A percentile compares a stretch with the other conserved stretches of the same genome.
Conservation (phyloP, 2,329 filamentous ascomycete species). For the Phyllosticta citrichinensis region DNA sequence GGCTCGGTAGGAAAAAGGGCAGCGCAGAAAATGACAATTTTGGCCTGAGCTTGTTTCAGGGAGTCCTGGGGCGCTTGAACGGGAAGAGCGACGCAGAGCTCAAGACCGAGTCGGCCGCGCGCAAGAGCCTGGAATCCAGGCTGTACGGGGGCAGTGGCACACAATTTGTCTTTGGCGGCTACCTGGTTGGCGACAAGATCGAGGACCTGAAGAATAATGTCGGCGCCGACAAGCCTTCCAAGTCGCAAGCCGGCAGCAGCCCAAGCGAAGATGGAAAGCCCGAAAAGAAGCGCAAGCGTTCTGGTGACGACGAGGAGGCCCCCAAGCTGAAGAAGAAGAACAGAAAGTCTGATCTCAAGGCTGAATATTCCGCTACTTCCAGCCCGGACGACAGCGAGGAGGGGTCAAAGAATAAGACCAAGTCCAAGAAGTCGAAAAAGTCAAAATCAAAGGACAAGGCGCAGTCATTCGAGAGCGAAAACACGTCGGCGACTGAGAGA, state of each 20-base stretch:
- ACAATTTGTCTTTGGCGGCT: constrained; percentile 79
- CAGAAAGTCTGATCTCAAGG: constrained; percentile 25
- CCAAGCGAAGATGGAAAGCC: constrained; percentile 6
- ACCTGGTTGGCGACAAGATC: constrained; percentile 51
- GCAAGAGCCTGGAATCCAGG: constrained; percentile 61
- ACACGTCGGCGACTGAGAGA: constrained; percentile 26
- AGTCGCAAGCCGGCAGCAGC: neutral
- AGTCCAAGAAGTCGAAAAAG: constrained; percentile 25
- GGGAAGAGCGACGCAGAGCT: constrained; percentile 70
- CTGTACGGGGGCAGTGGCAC: constrained; percentile 66
- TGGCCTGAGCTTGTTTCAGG: constrained; percentile 77
- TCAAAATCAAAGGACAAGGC: constrained; percentile 14
- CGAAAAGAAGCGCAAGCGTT: constrained; percentile 25
- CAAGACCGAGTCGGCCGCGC: constrained; percentile 56
- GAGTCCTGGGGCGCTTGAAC: constrained; percentile 78
- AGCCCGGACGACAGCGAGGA: neutral
- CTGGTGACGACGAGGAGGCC: constrained; percentile 20
- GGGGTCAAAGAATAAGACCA: constrained; percentile 19
- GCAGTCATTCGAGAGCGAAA: constrained; percentile 11
- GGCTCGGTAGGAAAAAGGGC: constrained; percentile 71
- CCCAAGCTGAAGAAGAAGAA: constrained; percentile 27
- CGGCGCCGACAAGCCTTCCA: constrained; percentile 20
- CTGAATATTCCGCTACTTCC: constrained; percentile 12
- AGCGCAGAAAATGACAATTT: constrained; percentile 62
- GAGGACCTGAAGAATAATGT: constrained; percentile 39